Base-by-base conservation (phyloP, 495 filamentous ascomycete genomes). In the Corynascus novoguineensis region DNA sequence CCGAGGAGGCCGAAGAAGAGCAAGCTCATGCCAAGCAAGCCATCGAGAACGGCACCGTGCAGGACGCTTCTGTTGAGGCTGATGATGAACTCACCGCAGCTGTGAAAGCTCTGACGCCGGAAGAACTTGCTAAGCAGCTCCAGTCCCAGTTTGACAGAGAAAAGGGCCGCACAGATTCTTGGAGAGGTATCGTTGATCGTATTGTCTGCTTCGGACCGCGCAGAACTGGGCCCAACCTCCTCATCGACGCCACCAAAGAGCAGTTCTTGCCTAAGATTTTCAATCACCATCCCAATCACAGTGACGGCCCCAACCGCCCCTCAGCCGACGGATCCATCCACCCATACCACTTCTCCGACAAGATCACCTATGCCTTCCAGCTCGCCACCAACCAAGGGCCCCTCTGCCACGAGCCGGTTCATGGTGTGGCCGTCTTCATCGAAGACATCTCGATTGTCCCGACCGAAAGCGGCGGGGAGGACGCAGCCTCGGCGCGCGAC, bases 291-390 rank as follows among this genome's bases (percentile, higher is more conserved):
- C 45, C 74, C 71, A 82, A 77, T 47, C 63, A 65, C 55, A 42
- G 66, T 59, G 81, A 77, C 48, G 62, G 61, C 55, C 35, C 64
- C 60, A 72, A 64, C 46, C 61, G 62, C 32, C 71, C 68, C 25
- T 61, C 60, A 37, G 67, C 58, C 21, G 67, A 74, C 53, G 78
- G 86, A 41, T 76, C 79, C n/a, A 72, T 88, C 7, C 78, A 83
- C 19, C 79, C 88, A 1, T 75, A 78, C 37, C 87, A 93, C 68
- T 84, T 97, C 61, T 83, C 83, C 64, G 93, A 96, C 77, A 96
- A 95, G 66, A 84, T 97, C 58, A 76, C 83, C 12, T 89, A 99
- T 66, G 90, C 87, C 42, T 97, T 97, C 80, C 93, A 99, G 67
- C 82, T 99, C 0, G 84, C 88, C n/a, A 96, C 87, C 14, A 80